Evolutionary conservation across 768 basidiomycete genomes (phyloP), one percentile per base, ranked within the genome.

Genomic region (Scleroderma bovista): DNA sequence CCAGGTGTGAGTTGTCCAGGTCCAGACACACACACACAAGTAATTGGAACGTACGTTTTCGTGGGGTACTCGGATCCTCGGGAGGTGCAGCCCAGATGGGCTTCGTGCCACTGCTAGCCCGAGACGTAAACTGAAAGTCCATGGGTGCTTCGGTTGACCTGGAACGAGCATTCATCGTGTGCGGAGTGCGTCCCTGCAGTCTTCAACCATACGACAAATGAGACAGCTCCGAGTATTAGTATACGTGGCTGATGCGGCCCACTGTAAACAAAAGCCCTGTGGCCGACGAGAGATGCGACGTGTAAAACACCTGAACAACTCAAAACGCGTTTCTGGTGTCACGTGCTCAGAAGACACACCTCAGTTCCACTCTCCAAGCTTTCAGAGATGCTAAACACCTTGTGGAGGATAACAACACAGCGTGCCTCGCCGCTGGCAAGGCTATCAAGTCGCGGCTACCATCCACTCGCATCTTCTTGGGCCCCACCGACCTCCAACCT

Each of bases 61-160:
- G 73, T 31, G 83, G 77, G 22, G 81, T 77, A 57, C 66, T 73
- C n/a, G 72, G 61, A 44, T 79, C 75, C 19, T 54, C 17, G 44
- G n/a, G 48, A 20, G 60, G 50, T 16, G 61, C 16, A 22, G 76
- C 77, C 86, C 86, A 88, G 2, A 75, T 78, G 2, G 83, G 80
- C 60, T 72, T 79, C 49, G 74, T 68, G 33, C 67, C 63, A 48
- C 62, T 72, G 53, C 64, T 77, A 15, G 79, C 76, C 22, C 88
- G 76, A 56, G 82, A 80, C 9, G 88, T 91, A 72, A 84, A 91
- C 63, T 91, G 81, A 67, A 83, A 93, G 67, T 93, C 89, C 90
- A 93, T 93, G 4, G 90, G 90, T 3, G 84, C 86, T 62, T 91
- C 90, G 44, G 73, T 87, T 12, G 84, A 86, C 58, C 84, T 77